Evolutionary conservation across 805 yeast genomes (phyloP).

Genomic region (Myxozyma sirexii): DNA sequence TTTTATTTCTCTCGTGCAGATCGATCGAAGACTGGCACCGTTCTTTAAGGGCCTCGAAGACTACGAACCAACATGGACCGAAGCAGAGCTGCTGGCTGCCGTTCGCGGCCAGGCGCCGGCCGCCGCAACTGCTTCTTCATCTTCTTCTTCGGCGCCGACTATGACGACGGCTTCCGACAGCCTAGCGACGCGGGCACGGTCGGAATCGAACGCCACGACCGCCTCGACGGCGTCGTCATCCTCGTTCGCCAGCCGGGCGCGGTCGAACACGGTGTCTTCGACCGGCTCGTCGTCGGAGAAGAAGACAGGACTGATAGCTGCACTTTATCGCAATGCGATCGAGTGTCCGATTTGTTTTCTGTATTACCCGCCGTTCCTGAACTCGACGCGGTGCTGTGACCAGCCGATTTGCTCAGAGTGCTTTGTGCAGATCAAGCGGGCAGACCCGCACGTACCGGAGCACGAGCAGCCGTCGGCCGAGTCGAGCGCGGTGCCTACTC

Average conservation of each 20-base stretch:
- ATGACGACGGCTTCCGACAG: background rate
- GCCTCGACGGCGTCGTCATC: constrained; percentile 6
- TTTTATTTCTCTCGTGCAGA: constrained; percentile 29
- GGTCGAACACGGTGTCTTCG: constrained; percentile 28
- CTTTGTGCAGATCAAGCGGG: constrained; percentile 90
- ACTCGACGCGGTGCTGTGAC: constrained; percentile 81
- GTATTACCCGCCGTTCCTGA: constrained; percentile 75
- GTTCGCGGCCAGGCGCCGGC: constrained; percentile 40
- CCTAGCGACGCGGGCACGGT: constrained; percentile 12
- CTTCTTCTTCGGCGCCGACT: constrained; percentile 3
- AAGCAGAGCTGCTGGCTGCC: constrained; percentile 60
- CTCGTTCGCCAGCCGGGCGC: constrained; percentile 13
- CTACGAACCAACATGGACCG: constrained; percentile 70
- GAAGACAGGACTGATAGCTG: constrained; percentile 44
- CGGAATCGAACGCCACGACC: constrained; percentile 16
- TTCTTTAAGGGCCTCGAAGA: constrained; percentile 89
- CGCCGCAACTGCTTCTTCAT: constrained; percentile 12
- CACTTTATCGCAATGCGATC: constrained; percentile 64
- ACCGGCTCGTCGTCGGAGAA: constrained; percentile 10
- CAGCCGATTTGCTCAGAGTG: constrained; percentile 97
- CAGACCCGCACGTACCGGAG: constrained; percentile 88
- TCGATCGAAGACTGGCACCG: constrained; percentile 77
- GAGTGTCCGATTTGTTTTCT: constrained; percentile 97
- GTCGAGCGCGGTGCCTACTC: constrained; percentile 28
- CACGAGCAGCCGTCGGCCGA: constrained; percentile 39